Base-by-base conservation (phyloP, 169 alveolate species). In the Plasmodium ovale region DNA sequence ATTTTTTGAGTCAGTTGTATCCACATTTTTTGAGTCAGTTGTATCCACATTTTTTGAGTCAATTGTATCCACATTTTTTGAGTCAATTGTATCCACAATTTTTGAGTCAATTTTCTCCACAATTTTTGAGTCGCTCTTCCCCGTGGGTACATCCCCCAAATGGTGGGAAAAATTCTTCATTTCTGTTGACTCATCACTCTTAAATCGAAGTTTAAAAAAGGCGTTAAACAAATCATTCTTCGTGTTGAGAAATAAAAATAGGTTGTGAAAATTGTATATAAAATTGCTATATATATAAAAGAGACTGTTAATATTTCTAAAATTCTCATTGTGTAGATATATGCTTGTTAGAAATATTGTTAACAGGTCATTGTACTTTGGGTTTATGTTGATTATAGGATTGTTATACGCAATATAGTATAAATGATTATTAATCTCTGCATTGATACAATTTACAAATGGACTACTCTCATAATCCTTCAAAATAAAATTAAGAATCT, bases 371-470 rank as follows among this genome's bases (percentile, higher is more conserved):
- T 64, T 53, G 16, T 79, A 31, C 35, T 47, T 42, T 1, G 67
- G 58, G 35, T 79, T 79, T 19, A 79, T 39, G 47, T 79, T 79
- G 51, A 79, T 79, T 6, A 79, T 51, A 3, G 89, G 89, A 29
- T 79, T 35, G 27, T 79, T 79, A 42, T 79, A 79, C 0, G 82
- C 25, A 10, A 49, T 2, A 29, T 64, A 79, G 35, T 53, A 79
- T 33, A 79, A 10, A 21, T 69, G 47, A 21, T 64, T 79, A n/a
- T 79, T 79, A 23, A 79, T 70, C 49, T 64, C 44, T 0, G 84
- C 47, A n/a, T 64, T 79, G 7, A 31, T 39, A 79, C 65, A 65
- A 27, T 79, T 79, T 27, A 65, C 89, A 35, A 64, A 64, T 14
- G 33, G 47, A 3, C 33, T 53, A 21, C 21, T 62, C 2, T 65